phyloP scores from a whole-genome alignment of 2,329 filamentous ascomycete genomes.

The Aspergillus niger region DNA sequence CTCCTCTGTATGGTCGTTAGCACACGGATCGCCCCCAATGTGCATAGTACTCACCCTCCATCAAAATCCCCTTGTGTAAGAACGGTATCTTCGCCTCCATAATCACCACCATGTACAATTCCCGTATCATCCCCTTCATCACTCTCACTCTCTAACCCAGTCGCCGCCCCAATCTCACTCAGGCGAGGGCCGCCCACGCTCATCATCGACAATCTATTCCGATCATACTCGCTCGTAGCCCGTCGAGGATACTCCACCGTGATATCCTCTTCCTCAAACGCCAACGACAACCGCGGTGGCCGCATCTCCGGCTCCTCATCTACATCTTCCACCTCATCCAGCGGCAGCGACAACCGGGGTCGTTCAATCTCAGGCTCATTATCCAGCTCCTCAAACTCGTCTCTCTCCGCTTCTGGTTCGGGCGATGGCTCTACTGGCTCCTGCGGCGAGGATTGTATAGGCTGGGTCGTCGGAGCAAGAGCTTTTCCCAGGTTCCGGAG shows the following conservation, averaged over 20 bases:
- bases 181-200: conserved; percentile 46
- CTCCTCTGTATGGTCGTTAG: conserved; percentile 38
- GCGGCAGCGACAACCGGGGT: conserved; percentile 47
- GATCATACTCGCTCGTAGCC: conserved; percentile 42
- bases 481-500: conserved; percentile 56
- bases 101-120: conserved; percentile 38
- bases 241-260: conserved; percentile 48
- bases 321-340: conserved; percentile 48
- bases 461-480: conserved; percentile 52
- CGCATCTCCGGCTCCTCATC: conserved; percentile 48
- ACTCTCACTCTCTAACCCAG: conserved; percentile 47
- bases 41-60: conserved; percentile 33
- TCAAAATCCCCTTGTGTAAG: conserved; percentile 43
- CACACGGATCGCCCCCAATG: not conserved
- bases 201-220: conserved; percentile 43
- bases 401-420: conserved; percentile 23
- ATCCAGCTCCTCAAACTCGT: conserved; percentile 51
- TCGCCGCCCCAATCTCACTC: conserved; percentile 54
- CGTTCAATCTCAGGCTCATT: conserved; percentile 48
- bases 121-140: conserved; percentile 43
- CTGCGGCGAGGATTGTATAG: conserved; percentile 51
- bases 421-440: conserved; percentile 27
- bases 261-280: conserved; percentile 51
- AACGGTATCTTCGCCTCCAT: conserved; percentile 39
- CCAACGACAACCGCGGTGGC: conserved; percentile 42